Percentiles rank a stretch among this genome's conserved stretches.
phyloP scores from a whole-genome alignment of 768 basidiomycete genomes.

The Leccinum uliginosum region DNA sequence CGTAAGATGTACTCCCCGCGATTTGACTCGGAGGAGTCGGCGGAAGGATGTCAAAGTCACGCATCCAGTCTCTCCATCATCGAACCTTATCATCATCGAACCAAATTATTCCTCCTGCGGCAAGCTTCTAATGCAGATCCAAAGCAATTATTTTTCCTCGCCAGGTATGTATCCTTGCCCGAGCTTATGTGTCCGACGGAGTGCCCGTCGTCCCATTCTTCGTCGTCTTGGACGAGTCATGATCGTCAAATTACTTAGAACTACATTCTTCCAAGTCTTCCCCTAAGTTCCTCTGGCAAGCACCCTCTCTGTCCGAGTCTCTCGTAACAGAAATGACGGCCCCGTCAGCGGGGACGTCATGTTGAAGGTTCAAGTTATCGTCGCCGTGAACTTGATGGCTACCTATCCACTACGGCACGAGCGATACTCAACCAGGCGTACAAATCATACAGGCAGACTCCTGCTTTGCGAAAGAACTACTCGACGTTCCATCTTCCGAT shows the following conservation, averaged over 20 bases:
- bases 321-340: constrained; percentile 58
- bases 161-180: constrained; percentile 37
- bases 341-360: constrained; percentile 75
- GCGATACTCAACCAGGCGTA: constrained; percentile 64
- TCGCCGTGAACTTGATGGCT: constrained; percentile 54
- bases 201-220: constrained; percentile 52
- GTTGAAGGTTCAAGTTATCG: constrained; percentile 63
- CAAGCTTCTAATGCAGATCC: constrained; percentile 17
- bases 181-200: constrained; percentile 52
- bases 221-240: constrained; percentile 55
- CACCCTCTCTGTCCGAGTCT: constrained; percentile 39
- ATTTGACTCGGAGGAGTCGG: not conserved
- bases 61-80: too few relatives aligned
- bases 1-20: constrained; percentile 32
- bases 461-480: constrained; percentile 64
- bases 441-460: constrained; percentile 73
- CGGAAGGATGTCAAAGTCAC: constrained; percentile 38
- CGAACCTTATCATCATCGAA: constrained; percentile 43
- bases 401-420: constrained; percentile 76
- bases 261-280: constrained; percentile 37
- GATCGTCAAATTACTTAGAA: constrained; percentile 50
- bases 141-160: constrained; percentile 40
- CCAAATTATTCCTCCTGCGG: constrained; percentile 58
- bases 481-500: constrained; percentile 45
- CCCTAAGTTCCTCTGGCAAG: constrained; percentile 33